Evolutionary conservation across 352 stramenopile genomes (phyloP).

Genomic region (Globisporangium carolinianum): DNA sequence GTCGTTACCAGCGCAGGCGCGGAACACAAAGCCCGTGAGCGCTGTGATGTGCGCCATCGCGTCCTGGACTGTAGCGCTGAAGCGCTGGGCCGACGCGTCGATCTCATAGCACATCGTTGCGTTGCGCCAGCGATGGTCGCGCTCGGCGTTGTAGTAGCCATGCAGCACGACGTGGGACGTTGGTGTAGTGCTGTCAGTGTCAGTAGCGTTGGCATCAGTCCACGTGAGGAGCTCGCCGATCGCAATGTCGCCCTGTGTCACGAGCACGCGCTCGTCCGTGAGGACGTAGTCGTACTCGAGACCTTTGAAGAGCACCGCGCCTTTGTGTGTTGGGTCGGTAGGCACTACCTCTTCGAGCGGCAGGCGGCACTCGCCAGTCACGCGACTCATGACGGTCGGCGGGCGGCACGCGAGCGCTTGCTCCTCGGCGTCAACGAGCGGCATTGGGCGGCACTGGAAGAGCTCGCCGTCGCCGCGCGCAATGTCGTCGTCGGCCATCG

Average conservation of each 20-base stretch:
- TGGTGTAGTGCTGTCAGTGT: conserved; percentile 2
- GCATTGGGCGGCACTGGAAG: conserved; percentile 27
- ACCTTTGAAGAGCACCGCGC: conserved; percentile 52
- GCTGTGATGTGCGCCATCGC: conserved; percentile 56
- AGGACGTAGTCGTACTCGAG: conserved; percentile 82
- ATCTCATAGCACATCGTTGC: conserved; percentile 65
- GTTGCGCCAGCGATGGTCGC: conserved; percentile 65
- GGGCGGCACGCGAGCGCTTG: conserved; percentile 27
- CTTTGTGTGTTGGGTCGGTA: conserved; percentile 2
- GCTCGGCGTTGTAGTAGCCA: conserved; percentile 76
- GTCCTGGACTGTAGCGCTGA: conserved; percentile 32
- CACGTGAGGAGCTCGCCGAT: conserved; percentile 51
- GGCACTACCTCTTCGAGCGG: conserved; percentile 47
- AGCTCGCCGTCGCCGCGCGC: conserved; percentile 24
- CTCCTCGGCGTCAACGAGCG: conserved; percentile 28
- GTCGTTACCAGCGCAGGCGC: conserved; percentile 35
- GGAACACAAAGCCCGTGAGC: conserved; percentile 63
- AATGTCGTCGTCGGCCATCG: conserved; percentile 21
- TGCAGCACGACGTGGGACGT: conserved; percentile 31
- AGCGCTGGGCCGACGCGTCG: conserved; percentile 29
- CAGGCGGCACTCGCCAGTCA: conserved; percentile 56
- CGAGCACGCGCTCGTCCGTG: conserved; percentile 60
- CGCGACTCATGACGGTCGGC: conserved; percentile 32
- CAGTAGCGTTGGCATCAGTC: conserved; percentile 8
- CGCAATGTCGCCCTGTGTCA: conserved; percentile 74